Evolutionary conservation across 1,284 basidiomycete species (phyloP).

Genomic region (Irpex sp.): DNA sequence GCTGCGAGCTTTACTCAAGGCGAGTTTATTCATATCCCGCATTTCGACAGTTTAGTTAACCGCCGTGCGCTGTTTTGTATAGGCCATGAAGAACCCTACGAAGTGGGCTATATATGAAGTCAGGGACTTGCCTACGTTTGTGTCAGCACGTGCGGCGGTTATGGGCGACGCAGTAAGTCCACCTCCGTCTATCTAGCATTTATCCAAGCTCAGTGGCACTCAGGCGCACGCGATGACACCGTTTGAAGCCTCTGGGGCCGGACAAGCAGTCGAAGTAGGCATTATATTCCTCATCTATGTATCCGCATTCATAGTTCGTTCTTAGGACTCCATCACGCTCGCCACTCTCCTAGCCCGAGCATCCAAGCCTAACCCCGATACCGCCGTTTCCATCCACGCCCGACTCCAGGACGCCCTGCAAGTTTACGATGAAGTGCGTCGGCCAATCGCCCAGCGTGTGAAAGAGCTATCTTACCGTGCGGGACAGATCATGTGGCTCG

Average conservation of each 20-base stretch:
- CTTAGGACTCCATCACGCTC: not conserved
- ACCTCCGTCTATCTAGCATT: too few species aligned
- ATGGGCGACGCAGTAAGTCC: slow-evolving; percentile 43
- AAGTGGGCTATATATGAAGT: slow-evolving; percentile 47
- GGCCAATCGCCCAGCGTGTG: slow-evolving; percentile 3
- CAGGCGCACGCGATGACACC: too few species aligned
- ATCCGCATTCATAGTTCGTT: not conserved
- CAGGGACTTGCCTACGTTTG: slow-evolving; percentile 33
- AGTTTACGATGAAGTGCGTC: slow-evolving; percentile 8
- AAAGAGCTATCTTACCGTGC: not conserved
- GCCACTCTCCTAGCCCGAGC: not conserved
- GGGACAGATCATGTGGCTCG: not conserved
- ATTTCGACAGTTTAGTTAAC: not conserved
- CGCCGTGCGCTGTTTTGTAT: not conserved
- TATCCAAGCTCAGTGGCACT: too few species aligned
- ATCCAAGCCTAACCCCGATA: not conserved
- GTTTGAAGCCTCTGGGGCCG: not conserved
- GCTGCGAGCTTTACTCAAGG: slow-evolving; percentile 33
- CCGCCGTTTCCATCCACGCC: not conserved
- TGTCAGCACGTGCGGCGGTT: slow-evolving; percentile 36
- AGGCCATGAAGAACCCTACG: slow-evolving; percentile 20
- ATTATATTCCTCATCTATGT: not conserved
- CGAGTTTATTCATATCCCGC: slow-evolving; percentile 13
- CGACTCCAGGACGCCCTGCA: not conserved
- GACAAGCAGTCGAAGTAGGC: not conserved